Evolutionary conservation across 2,329 filamentous ascomycete species (phyloP).

Genomic region (Coniochaeta sp.): DNA sequence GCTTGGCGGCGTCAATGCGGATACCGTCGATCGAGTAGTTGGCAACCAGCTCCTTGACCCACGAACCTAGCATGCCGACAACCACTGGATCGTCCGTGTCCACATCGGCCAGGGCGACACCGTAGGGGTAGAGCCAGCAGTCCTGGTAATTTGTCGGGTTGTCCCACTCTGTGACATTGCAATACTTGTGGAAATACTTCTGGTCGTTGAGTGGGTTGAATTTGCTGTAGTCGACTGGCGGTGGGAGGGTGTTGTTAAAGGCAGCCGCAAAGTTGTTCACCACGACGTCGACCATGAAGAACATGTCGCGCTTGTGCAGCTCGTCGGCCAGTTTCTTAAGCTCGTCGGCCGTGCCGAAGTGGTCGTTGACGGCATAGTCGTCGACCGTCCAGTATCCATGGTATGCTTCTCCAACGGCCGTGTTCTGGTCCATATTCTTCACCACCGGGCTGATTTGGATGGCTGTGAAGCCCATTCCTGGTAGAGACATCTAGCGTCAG

Average conservation of each 20-base stretch:
- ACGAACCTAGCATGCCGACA: slow-evolving; percentile 43
- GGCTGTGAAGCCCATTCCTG: slow-evolving; percentile 48
- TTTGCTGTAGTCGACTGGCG: slow-evolving; percentile 26
- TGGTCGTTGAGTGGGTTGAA: slow-evolving; percentile 40
- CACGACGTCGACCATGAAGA: slow-evolving; percentile 40
- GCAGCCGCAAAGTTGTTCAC: slow-evolving; percentile 47
- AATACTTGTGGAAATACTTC: slow-evolving; percentile 54
- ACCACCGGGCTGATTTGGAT: slow-evolving; percentile 54
- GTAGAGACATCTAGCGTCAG: slow-evolving; percentile 1
- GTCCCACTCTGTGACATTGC: slow-evolving; percentile 44
- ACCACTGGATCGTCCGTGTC: slow-evolving; percentile 45
- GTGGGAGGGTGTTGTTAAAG: slow-evolving; percentile 21
- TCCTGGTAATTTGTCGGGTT: slow-evolving; percentile 37
- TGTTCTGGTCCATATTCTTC: slow-evolving; percentile 25
- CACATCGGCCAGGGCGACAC: slow-evolving; percentile 54
- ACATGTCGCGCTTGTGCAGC: slow-evolving; percentile 24
- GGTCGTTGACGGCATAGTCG: slow-evolving; percentile 43
- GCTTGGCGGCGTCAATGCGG: slow-evolving; percentile 55
- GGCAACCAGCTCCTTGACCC: slow-evolving; percentile 49
- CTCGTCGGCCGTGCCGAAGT: slow-evolving; percentile 52
- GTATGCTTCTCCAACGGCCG: slow-evolving; percentile 27
- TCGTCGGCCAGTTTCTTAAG: slow-evolving; percentile 45
- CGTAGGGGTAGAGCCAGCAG: slow-evolving; percentile 45
- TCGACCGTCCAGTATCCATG: slow-evolving; percentile 50
- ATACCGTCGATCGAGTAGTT: slow-evolving; percentile 57